Evolutionary conservation across 2,329 filamentous ascomycete species (phyloP).

Genomic region (Fusarium bactridioides): DNA sequence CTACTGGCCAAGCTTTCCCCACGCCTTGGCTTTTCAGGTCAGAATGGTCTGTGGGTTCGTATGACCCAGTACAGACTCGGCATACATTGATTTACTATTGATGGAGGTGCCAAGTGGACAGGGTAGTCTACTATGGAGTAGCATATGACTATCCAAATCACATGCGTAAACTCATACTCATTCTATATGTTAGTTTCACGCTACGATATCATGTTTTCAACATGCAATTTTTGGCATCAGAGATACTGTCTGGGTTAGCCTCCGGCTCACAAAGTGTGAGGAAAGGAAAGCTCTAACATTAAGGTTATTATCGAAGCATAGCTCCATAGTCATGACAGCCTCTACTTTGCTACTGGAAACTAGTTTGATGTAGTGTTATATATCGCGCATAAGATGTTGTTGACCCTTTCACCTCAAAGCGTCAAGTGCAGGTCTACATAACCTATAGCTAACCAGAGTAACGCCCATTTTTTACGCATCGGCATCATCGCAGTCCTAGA

Average conservation of each 20-base stretch:
- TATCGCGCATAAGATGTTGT: rapidly evolving
- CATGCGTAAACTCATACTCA: rapidly evolving
- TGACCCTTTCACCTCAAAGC: too few species aligned
- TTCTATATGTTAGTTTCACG: rapidly evolving
- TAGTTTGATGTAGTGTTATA: rapidly evolving
- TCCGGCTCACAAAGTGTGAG: rapidly evolving
- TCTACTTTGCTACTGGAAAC: rapidly evolving
- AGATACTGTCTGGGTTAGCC: rapidly evolving
- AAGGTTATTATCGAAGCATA: rapidly evolving
- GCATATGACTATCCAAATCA: neutral
- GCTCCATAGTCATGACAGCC: rapidly evolving
- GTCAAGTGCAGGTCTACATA: rapidly evolving
- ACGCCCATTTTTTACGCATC: rapidly evolving
- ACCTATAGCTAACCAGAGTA: neutral
- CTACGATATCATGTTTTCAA: rapidly evolving
- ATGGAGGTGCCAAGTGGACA: neutral
- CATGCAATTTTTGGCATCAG: rapidly evolving
- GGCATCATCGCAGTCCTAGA: neutral
- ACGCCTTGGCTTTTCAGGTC: neutral
- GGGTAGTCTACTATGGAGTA: rapidly evolving
- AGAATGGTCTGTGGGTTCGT: neutral
- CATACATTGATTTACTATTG: neutral
- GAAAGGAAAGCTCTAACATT: neutral
- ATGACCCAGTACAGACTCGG: neutral
- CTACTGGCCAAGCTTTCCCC: neutral